Conservation (phyloP, 768 basidiomycete species). For the Lactarius trivialis region DNA sequence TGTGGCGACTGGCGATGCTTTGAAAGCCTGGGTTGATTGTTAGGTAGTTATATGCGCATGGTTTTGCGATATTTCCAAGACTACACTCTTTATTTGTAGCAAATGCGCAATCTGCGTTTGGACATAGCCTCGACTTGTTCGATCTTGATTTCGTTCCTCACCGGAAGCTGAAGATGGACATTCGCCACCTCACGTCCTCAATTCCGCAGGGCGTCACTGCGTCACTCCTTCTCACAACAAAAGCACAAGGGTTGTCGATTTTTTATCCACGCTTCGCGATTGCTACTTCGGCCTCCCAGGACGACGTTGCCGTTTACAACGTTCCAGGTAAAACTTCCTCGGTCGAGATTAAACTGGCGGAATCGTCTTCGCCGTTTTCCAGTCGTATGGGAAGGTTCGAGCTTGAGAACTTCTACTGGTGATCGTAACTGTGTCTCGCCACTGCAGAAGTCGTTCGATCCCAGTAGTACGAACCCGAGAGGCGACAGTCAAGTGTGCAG, state of each 20-base stretch:
- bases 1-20: background rate
- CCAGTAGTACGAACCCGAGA: background rate
- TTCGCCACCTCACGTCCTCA: background rate
- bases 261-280: background rate
- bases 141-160: slow-evolving; percentile 1
- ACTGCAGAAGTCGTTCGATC: background rate
- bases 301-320: slow-evolving; percentile 1
- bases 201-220: background rate
- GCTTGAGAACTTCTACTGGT: background rate
- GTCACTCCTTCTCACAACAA: background rate
- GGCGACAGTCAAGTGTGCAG: background rate
- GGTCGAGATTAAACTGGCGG: background rate
- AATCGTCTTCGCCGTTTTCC: background rate
- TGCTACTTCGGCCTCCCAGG: background rate
- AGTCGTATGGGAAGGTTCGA: background rate
- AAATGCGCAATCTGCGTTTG: background rate
- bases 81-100: background rate
- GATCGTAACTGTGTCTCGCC: background rate
- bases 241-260: background rate
- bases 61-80: background rate
- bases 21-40: background rate
- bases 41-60: slow-evolving; percentile 1
- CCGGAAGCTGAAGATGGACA: background rate
- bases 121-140: background rate
- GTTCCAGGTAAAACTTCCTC: too few relatives aligned